These are phyloP conservation scores for Datura wrightii DNA, from an alignment of 257 asterid species.

Conservation along the genomic window DNA sequence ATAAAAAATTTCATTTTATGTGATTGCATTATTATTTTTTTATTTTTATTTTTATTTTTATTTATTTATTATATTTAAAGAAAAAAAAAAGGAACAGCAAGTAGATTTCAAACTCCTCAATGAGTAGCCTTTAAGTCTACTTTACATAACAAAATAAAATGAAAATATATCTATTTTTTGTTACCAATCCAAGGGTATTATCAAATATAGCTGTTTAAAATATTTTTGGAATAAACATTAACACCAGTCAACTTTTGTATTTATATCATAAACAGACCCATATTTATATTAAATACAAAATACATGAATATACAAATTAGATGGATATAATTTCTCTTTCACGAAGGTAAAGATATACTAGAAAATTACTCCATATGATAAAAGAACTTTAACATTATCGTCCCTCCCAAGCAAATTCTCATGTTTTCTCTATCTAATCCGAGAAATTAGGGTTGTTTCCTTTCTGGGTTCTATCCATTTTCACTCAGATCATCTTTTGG, in stretches of 20 bases:
- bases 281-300: neutral
- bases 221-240: neutral
- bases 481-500: neutral
- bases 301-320: neutral
- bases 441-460: slow-evolving; percentile 22
- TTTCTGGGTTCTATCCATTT: neutral
- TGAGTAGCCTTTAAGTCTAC: neutral
- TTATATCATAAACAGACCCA: slow-evolving; percentile 8
- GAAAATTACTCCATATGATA: neutral
- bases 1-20: too few species aligned
- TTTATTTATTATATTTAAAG: too few species aligned
- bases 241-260: slow-evolving; percentile 28
- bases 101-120: neutral
- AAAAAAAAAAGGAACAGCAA: neutral
- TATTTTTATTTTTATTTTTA: neutral
- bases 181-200: neutral
- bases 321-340: slow-evolving; percentile 32
- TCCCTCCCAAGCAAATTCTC: neutral
- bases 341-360: slow-evolving; percentile 39
- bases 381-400: neutral
- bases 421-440: neutral
- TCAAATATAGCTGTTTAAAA: slow-evolving; percentile 4
- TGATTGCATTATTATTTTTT: neutral
- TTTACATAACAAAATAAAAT: neutral
- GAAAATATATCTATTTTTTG: neutral